A percentile compares a stretch with the other conserved stretches of the same genome.
Evolutionary conservation across 768 basidiomycete genomes (phyloP).

Genomic region (Lactarius sp.): DNA sequence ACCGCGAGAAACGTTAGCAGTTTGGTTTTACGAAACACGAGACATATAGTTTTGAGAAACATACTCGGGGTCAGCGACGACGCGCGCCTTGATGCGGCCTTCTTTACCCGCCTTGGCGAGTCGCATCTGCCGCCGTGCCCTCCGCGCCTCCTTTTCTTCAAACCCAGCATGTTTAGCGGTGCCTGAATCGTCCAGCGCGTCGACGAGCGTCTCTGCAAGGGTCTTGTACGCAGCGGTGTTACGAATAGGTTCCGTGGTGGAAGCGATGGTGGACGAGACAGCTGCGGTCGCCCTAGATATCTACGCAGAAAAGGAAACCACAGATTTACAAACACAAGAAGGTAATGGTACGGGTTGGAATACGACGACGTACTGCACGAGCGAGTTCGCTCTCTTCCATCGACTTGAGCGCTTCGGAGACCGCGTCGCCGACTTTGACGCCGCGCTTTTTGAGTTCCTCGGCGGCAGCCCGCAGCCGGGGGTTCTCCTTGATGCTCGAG

Average conservation of each 20-base stretch:
- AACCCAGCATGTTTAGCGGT: slow-evolving; percentile 94
- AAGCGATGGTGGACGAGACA: slow-evolving; percentile 78
- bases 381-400: slow-evolving; percentile 96
- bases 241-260: slow-evolving; percentile 93
- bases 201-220: slow-evolving; percentile 80
- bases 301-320: slow-evolving; percentile 36
- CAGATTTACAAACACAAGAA: neutral
- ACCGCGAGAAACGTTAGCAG: neutral
- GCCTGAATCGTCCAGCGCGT: slow-evolving; percentile 91
- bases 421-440: slow-evolving; percentile 90
- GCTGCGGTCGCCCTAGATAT: slow-evolving; percentile 83
- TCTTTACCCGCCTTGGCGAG: slow-evolving; percentile 80
- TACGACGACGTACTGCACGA: slow-evolving; percentile 55
- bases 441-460: slow-evolving; percentile 89
- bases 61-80: slow-evolving; percentile 77
- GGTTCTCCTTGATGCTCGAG: slow-evolving; percentile 95
- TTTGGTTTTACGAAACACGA: neutral
- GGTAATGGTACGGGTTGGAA: neutral
- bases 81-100: slow-evolving; percentile 51
- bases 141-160: slow-evolving; percentile 88
- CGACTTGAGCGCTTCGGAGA: slow-evolving; percentile 81
- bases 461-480: slow-evolving; percentile 83
- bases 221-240: slow-evolving; percentile 94
- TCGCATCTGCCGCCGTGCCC: slow-evolving; percentile 72
- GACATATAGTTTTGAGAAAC: slow-evolving; percentile 30